Base-by-base conservation (phyloP, 78 protist species). In the Dictyostelium brefeldianum region DNA sequence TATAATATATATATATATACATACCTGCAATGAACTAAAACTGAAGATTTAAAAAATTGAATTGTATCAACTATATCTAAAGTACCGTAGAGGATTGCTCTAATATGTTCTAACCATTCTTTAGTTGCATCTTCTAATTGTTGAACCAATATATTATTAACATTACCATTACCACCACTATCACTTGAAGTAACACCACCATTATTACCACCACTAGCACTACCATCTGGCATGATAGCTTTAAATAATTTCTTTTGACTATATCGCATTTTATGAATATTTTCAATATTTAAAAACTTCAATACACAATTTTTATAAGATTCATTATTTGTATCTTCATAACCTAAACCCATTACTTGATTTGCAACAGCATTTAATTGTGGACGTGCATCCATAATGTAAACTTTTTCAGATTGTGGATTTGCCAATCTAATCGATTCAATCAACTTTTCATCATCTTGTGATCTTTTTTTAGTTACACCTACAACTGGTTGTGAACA, bases 21-120 rank as follows among this genome's bases (percentile, higher is more conserved):
- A 78, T 98, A 99, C 12, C 97, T 67, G 89, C 99, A 98, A 80
- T 98, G 99, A 15, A 98, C 98, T 6, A 98, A 80, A 9, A 96
- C 94, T 12, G 82, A 57, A 10, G 79, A 70, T 51, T 82, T 73
- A 47, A 27, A 54, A 46, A 15, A 53, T 41, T 67, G 59, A 18
- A 95, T 84, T 0, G 7, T 8, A 20, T 89, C 92, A 8, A 81
- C 97, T 56, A 95, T 80, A 41, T 91, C 73, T 1, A 20, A 4
- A 8, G 79, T 53, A 17, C 92, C 97, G 14, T 36, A n/a, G 14
- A 93, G 67, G 41, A 96, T 73, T 20, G 78, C 15, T 14, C 77
- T 17, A 43, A 96, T 69, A 64, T 96, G 96, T 20, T 36, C 81
- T 50, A 93, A 46, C 96, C 95, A 89, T 2, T 80, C 69, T 41